Conservation (phyloP, 73 alveolate genomes). For the Paramecium sexaurelia region DNA sequence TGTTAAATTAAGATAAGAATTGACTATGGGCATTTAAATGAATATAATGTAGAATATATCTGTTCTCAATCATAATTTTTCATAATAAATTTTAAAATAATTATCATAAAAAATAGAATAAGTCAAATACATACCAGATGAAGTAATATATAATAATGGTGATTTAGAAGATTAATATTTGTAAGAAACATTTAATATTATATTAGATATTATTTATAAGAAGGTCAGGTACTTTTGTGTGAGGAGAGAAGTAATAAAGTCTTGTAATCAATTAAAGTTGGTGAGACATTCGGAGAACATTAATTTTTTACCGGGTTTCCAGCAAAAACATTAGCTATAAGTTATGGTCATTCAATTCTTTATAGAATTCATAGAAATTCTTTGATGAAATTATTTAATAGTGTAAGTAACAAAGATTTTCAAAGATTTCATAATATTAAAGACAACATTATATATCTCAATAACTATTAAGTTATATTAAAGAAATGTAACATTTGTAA, state of each 20-base stretch:
- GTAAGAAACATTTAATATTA: neutral
- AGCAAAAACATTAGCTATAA: neutral
- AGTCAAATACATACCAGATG: constrained; percentile 21
- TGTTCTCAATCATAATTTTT: neutral
- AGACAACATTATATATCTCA: neutral
- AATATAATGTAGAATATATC: neutral
- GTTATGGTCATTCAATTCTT: neutral
- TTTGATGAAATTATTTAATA: neutral
- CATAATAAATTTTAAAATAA: neutral
- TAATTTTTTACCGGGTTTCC: constrained; percentile 8
- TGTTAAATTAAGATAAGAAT: constrained; percentile 26
- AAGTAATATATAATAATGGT: neutral
- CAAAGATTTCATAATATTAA: constrained; percentile 30
- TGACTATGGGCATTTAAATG: neutral
- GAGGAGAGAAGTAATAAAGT: neutral
- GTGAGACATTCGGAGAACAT: constrained; percentile 32
- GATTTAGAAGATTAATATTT: constrained; percentile 3
- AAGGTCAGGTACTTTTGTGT: neutral
- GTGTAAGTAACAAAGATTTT: neutral
- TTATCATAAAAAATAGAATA: neutral
- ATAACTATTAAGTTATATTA: neutral
- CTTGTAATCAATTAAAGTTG: neutral
- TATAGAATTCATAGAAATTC: constrained; percentile 1
- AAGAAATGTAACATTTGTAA: neutral
- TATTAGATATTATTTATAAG: constrained; percentile 19